Evolutionary conservation across 495 filamentous ascomycete genomes (phyloP).

Genomic region (Penicillium robsamsonii): DNA sequence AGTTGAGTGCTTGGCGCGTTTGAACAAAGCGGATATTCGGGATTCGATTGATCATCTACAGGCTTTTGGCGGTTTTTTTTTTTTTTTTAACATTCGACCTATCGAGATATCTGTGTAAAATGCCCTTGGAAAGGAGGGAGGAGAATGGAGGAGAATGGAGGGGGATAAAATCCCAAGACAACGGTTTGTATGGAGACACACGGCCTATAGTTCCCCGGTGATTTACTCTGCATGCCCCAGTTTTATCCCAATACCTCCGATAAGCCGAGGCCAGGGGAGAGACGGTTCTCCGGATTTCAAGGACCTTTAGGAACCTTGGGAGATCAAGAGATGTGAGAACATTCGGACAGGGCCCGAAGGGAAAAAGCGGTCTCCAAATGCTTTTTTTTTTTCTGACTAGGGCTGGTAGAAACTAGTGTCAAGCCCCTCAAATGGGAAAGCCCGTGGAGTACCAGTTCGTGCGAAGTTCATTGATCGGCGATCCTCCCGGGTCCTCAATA

Average conservation of each 20-base stretch:
- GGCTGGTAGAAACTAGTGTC: slow-evolving; percentile 21
- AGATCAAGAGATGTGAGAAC: no score
- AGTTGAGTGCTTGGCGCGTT: slow-evolving; percentile 25
- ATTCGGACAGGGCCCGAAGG: slow-evolving; percentile 1
- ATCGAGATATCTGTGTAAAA: not conserved
- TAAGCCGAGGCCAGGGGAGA: no score
- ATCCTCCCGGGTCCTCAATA: slow-evolving; percentile 35
- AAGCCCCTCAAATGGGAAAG: slow-evolving; percentile 15
- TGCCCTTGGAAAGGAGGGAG: not conserved
- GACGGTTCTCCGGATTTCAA: no score
- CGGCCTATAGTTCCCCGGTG: slow-evolving; percentile 2
- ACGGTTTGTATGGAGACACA: slow-evolving; percentile 1
- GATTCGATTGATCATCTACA: slow-evolving; percentile 22
- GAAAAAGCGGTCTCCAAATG: slow-evolving; percentile 1
- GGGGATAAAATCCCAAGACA: not conserved
- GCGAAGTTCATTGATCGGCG: slow-evolving; percentile 21
- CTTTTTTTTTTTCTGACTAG: slow-evolving; percentile 7
- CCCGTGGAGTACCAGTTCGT: slow-evolving; percentile 29
- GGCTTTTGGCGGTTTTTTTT: not conserved
- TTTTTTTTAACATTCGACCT: not conserved
- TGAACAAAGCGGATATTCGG: slow-evolving; percentile 13
- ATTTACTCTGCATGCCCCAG: not conserved
- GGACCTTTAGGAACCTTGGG: no score
- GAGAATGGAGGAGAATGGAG: not conserved
- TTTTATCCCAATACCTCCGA: slow-evolving; percentile 6